Percentiles rank a stretch among this genome's conserved stretches.
Evolutionary conservation across 441 rosid genomes (phyloP).

Genomic region (Syzygium malaccense): DNA sequence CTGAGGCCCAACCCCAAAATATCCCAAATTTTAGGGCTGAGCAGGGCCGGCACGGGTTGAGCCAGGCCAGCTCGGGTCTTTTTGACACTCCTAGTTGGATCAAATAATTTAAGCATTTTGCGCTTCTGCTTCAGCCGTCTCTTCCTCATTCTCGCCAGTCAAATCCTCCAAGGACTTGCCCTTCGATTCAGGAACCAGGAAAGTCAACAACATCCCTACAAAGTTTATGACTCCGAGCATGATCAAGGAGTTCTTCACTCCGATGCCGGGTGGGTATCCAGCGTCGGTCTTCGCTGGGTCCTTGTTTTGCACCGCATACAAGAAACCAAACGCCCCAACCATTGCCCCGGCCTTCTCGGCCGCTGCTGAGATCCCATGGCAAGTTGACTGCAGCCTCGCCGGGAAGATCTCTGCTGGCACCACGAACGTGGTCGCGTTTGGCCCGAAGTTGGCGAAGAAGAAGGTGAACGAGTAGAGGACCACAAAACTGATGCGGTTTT

Average conservation of each 20-base stretch:
- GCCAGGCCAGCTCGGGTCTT: too few species aligned
- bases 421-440: background rate
- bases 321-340: background rate
- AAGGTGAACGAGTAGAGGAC: background rate
- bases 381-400: background rate
- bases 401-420: background rate
- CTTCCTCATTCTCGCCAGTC: background rate
- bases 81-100: background rate
- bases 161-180: background rate
- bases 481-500: background rate
- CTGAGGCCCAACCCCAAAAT: too few species aligned
- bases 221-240: background rate
- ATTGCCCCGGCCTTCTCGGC: background rate
- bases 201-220: background rate
- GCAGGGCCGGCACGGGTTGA: too few species aligned
- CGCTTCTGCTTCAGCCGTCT: background rate
- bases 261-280: background rate
- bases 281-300: background rate
- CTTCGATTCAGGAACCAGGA: background rate
- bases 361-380: background rate
- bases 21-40: too few species aligned
- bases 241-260: background rate
- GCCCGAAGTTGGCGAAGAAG: background rate
- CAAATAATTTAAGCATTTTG: background rate
- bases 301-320: background rate